Percentiles rank a stretch among this genome's conserved stretches.
Conservation (phyloP, 495 filamentous ascomycete species). For the Neohortaea acidophila region DNA sequence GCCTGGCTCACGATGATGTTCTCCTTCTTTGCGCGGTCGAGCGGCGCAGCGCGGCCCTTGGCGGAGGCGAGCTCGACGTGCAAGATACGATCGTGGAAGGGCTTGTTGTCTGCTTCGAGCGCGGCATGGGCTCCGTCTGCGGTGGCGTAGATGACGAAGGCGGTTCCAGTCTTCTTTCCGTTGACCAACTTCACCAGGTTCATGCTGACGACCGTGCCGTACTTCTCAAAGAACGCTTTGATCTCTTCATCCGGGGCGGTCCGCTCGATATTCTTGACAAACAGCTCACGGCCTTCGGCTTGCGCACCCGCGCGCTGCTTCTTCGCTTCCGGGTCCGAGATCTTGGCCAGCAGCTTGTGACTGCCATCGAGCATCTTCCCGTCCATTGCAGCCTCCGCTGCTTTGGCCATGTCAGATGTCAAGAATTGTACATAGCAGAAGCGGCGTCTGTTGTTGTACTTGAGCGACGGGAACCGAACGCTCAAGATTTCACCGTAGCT, state of each 20-base stretch:
- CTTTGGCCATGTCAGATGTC: constrained; percentile 24
- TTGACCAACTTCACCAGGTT: constrained; percentile 48
- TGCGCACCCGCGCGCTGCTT: constrained; percentile 68
- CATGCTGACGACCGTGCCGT: constrained; percentile 56
- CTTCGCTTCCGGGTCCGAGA: constrained; percentile 66
- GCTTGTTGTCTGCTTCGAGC: constrained; percentile 52
- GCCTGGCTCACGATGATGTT: constrained; percentile 9
- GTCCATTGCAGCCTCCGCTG: constrained; percentile 48
- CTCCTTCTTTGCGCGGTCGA: constrained; percentile 17
- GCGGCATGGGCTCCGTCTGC: constrained; percentile 59
- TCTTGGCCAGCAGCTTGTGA: constrained; percentile 55
- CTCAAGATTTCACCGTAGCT: constrained; percentile 68
- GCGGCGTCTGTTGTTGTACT: constrained; percentile 69
- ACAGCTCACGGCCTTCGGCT: constrained; percentile 74
- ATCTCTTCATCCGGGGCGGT: constrained; percentile 52
- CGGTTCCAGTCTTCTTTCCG: constrained; percentile 55
- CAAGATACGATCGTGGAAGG: constrained; percentile 52
- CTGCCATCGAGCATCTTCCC: constrained; percentile 49
- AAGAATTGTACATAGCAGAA: constrained; percentile 91
- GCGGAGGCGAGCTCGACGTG: constrained; percentile 38
- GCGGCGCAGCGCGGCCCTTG: constrained; percentile 29
- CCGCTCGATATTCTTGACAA: constrained; percentile 57
- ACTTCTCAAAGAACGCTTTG: constrained; percentile 51
- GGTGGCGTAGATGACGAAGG: constrained; percentile 58
- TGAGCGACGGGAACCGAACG: constrained; percentile 79